These are phyloP conservation scores for Stephanodiscus triporus DNA, from an alignment of 108 stramenopile species.

Conservation along the genomic window DNA sequence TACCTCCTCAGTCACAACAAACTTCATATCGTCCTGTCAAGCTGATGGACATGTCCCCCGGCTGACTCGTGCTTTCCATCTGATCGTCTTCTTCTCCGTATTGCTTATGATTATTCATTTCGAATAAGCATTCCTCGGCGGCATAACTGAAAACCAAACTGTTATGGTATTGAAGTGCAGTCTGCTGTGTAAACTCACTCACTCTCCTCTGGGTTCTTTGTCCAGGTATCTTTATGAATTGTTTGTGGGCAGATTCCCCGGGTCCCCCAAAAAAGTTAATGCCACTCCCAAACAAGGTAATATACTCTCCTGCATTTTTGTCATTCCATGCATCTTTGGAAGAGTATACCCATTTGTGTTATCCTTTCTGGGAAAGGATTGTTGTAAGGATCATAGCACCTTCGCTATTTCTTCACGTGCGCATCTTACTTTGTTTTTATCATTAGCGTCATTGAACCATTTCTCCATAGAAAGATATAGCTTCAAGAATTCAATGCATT, in stretches of 20 bases:
- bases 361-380: conserved; percentile 3
- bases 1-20: no score
- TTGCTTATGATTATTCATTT: neutral
- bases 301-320: neutral
- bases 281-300: neutral
- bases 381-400: neutral
- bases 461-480: conserved; percentile 12
- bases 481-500: neutral
- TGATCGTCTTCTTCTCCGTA: no score
- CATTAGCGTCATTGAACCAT: neutral
- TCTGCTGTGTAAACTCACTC: neutral
- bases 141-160: neutral
- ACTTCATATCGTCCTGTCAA: no score
- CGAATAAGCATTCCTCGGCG: neutral
- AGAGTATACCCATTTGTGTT: neutral
- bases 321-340: conserved; percentile 6
- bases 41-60: no score
- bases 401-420: neutral
- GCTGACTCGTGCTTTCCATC: no score
- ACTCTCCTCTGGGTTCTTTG: conserved; percentile 1
- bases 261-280: neutral
- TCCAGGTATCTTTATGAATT: neutral
- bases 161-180: neutral
- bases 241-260: neutral
- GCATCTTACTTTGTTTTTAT: neutral